phyloP scores from a whole-genome alignment of 2,329 filamentous ascomycete genomes.

The Monilinia laxa region DNA sequence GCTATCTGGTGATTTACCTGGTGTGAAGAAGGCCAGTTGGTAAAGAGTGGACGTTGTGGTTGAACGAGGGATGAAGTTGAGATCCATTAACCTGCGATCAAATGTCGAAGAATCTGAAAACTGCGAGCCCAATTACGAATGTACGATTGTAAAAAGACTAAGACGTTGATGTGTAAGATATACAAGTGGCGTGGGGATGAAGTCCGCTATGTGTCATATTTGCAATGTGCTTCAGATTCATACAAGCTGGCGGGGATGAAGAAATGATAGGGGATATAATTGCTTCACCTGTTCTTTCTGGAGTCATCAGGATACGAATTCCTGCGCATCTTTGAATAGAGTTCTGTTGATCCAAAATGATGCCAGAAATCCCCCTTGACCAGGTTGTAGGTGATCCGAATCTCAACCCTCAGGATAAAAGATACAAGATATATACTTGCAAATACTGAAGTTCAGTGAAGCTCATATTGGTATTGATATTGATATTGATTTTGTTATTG shows the following conservation, averaged over 20 bases:
- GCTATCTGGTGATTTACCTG: slow-evolving; percentile 78
- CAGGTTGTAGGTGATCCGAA: neutral
- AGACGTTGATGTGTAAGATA: slow-evolving; percentile 7
- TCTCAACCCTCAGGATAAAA: neutral
- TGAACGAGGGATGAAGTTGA: neutral
- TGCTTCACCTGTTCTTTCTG: neutral
- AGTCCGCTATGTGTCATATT: neutral
- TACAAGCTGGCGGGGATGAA: neutral
- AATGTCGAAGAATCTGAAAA: neutral
- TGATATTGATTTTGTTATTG: neutral
- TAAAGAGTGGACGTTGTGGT: slow-evolving; percentile 48
- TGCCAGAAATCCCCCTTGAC: neutral
- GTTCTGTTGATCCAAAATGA: neutral
- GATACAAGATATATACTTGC: too few relatives aligned
- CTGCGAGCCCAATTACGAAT: slow-evolving; percentile 2
- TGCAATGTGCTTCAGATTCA: neutral
- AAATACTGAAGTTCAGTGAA: too few relatives aligned
- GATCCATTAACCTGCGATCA: slow-evolving; percentile 8
- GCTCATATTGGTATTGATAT: too few relatives aligned
- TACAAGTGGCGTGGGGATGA: neutral
- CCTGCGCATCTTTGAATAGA: neutral
- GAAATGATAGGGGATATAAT: neutral
- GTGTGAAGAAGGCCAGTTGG: slow-evolving; percentile 96
- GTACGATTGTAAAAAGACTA: slow-evolving; percentile 3
- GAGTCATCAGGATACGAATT: neutral